Evolutionary conservation across 371 early-diverging fungal species (phyloP).

Genomic region (Globomyces sp.): DNA sequence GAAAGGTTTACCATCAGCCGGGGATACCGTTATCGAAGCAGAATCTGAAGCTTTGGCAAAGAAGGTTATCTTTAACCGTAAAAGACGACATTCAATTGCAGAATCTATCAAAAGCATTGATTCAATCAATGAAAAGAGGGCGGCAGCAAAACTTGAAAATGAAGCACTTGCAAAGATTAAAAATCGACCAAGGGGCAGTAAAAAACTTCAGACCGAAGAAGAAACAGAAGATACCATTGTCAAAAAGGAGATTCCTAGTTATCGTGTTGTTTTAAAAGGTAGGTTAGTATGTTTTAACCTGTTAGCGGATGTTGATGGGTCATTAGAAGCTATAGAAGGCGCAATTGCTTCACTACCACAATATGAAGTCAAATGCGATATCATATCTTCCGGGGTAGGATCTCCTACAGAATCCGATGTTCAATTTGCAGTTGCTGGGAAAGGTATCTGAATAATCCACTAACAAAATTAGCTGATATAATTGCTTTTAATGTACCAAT

Average conservation of each 20-base stretch:
- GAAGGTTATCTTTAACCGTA: constrained; percentile 67
- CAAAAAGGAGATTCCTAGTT: constrained; percentile 16
- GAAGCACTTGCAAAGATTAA: too few relatives aligned
- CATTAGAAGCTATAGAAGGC: constrained; percentile 85
- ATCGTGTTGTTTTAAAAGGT: constrained; percentile 49
- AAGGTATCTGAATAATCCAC: constrained; percentile 15
- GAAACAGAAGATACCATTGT: constrained; percentile 56
- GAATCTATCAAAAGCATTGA: constrained; percentile 66
- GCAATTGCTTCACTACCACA: constrained; percentile 74
- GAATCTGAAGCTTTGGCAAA: constrained; percentile 74
- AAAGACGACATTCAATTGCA: constrained; percentile 57
- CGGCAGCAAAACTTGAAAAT: constrained; percentile 22
- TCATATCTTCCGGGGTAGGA: constrained; percentile 82
- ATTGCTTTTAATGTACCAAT: constrained; percentile 87
- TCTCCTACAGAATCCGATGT: constrained; percentile 50
- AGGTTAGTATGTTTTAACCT: too few relatives aligned
- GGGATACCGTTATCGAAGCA: constrained; percentile 83
- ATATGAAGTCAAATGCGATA: constrained; percentile 70
- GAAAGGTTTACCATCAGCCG: constrained; percentile 88
- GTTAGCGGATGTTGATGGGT: constrained; percentile 87
- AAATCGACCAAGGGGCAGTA: too few relatives aligned
- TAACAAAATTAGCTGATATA: constrained; percentile 48
- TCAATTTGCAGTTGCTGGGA: constrained; percentile 34
- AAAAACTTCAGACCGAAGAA: constrained; percentile 38
- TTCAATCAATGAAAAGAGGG: constrained; percentile 75